phyloP scores from a whole-genome alignment of 306 rosid species.

The Adenanthera pavonina region DNA sequence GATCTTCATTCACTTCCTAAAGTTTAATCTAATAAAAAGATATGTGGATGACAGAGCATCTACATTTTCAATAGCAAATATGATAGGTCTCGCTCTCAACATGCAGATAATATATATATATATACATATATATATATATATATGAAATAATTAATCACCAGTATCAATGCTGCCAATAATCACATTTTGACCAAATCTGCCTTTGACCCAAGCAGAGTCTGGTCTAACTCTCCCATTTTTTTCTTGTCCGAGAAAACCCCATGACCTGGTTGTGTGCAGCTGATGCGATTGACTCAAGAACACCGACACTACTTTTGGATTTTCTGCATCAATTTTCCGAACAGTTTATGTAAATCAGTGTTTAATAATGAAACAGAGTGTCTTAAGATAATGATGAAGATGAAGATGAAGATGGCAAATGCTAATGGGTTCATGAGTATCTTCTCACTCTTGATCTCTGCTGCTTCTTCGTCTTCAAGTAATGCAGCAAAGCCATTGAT shows the following conservation, averaged over 20 bases:
- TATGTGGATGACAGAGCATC: too few relatives aligned
- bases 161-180: constrained; percentile 52
- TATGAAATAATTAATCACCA: too few relatives aligned
- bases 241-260: constrained; percentile 63
- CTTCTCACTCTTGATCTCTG: constrained; percentile 53
- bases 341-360: neutral
- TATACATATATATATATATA: too few relatives aligned
- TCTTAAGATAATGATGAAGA: neutral
- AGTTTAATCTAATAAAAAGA: too few relatives aligned
- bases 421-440: neutral
- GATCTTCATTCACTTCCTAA: too few relatives aligned
- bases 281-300: constrained; percentile 60
- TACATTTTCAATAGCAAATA: too few relatives aligned
- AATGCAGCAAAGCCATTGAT: constrained; percentile 84
- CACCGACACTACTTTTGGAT: constrained; percentile 58
- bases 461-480: constrained; percentile 56
- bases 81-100: too few relatives aligned
- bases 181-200: constrained; percentile 48
- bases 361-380: neutral
- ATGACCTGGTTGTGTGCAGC: constrained; percentile 70
- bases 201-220: constrained; percentile 46
- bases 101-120: too few relatives aligned
- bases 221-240: constrained; percentile 23
- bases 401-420: neutral
- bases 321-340: constrained; percentile 29